Conservation (phyloP, 495 filamentous ascomycete genomes). For the Ascobolus immersus region DNA sequence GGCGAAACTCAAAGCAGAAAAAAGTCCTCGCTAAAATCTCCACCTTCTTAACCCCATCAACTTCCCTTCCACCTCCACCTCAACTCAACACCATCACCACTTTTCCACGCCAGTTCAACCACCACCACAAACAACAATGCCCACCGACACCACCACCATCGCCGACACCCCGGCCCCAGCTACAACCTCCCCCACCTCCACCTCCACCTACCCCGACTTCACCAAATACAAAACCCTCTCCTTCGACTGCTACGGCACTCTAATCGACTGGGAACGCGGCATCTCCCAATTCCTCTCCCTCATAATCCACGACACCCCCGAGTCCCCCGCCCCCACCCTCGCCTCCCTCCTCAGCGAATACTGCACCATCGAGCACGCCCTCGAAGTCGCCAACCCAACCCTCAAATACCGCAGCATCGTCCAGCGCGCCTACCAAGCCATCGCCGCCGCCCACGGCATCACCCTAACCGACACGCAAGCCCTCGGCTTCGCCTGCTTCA, state of each 20-base stretch:
- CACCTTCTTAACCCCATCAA: no score
- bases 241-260: slow-evolving; percentile 68
- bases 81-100: no score
- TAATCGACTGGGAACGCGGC: slow-evolving; percentile 25
- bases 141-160: no score
- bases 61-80: no score
- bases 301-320: slow-evolving; percentile 16
- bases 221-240: slow-evolving; percentile 21
- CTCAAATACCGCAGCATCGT: slow-evolving; percentile 35
- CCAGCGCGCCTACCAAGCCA: slow-evolving; percentile 20
- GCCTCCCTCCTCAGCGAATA: slow-evolving; percentile 17
- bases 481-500: no score
- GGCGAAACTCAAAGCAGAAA: no score
- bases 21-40: no score
- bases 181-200: slow-evolving; percentile 1
- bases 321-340: slow-evolving; percentile 21
- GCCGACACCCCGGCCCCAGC: no score
- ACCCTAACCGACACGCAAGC: no score
- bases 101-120: no score
- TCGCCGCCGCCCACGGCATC: slow-evolving; percentile 24
- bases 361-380: slow-evolving; percentile 20
- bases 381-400: slow-evolving; percentile 25
- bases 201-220: not conserved
- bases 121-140: no score
- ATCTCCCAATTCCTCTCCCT: slow-evolving; percentile 16